Evolutionary conservation across 2,329 filamentous ascomycete species (phyloP).

Genomic region (Pochonia chlamydosporia): DNA sequence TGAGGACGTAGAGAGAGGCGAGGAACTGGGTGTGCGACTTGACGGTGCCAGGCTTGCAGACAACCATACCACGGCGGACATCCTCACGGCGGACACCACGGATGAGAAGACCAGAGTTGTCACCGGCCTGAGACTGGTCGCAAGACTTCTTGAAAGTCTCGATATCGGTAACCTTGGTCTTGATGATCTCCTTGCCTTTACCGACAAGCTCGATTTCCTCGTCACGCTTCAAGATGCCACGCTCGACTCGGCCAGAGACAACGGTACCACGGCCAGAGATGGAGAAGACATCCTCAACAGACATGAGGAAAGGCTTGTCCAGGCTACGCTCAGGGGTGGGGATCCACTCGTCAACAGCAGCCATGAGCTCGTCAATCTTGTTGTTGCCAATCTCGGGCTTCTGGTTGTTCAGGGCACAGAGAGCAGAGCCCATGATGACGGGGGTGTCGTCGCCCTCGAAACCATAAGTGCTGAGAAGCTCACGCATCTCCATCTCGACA

Average conservation of each 20-base stretch:
- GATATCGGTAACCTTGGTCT: slow-evolving; percentile 99
- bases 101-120: slow-evolving; percentile 96
- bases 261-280: slow-evolving; percentile 94
- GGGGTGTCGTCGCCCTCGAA: slow-evolving; percentile 98
- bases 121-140: slow-evolving; percentile 90
- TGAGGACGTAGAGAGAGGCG: slow-evolving; percentile 92
- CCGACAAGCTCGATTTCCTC: slow-evolving; percentile 91
- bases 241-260: slow-evolving; percentile 94
- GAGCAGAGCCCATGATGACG: slow-evolving; percentile 93
- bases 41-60: slow-evolving; percentile 74
- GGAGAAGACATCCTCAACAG: slow-evolving; percentile 88
- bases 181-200: slow-evolving; percentile 75
- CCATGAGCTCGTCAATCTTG: slow-evolving; percentile 88
- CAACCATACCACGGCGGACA: slow-evolving; percentile 88
- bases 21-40: slow-evolving; percentile 91
- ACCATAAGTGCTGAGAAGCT: slow-evolving; percentile 85
- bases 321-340: slow-evolving; percentile 89
- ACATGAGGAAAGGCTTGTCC: slow-evolving; percentile 99
- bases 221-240: slow-evolving; percentile 89
- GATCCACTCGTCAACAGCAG: slow-evolving; percentile 91
- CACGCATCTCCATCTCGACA: slow-evolving; percentile 99
- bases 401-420: slow-evolving; percentile 86
- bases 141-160: slow-evolving; percentile 99
- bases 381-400: slow-evolving; percentile 77
- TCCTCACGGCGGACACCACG: slow-evolving; percentile 96